Evolutionary conservation across 305 asterid species (phyloP).

Genomic region (Rubia peregrina): DNA sequence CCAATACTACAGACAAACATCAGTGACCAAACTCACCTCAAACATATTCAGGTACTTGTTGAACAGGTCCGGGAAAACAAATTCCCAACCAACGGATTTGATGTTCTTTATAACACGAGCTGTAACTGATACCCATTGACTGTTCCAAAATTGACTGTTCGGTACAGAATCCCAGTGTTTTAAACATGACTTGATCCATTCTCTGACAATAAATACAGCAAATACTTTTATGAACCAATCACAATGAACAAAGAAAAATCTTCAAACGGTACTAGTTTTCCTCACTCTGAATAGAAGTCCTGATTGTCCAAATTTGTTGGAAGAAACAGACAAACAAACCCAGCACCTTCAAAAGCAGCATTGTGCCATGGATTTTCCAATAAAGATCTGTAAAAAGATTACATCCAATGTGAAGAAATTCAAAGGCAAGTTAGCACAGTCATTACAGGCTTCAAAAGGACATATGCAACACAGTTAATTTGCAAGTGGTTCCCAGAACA

Average conservation of each 20-base stretch:
- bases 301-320: constrained; percentile 77
- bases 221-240: constrained; percentile 16
- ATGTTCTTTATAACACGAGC: constrained; percentile 90
- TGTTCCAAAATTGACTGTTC: constrained; percentile 91
- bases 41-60: constrained; percentile 82
- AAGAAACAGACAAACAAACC: constrained; percentile 79
- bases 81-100: constrained; percentile 67
- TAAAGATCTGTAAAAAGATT: constrained; percentile 57
- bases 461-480: not conserved
- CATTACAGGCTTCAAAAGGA: not conserved
- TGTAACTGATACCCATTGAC: constrained; percentile 94
- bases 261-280: constrained; percentile 17
- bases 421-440: not conserved
- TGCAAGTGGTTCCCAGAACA: not conserved
- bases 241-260: constrained; percentile 15
- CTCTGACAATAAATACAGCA: constrained; percentile 41
- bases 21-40: constrained; percentile 51
- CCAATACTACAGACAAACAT: not conserved
- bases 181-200: constrained; percentile 58
- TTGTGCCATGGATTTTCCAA: constrained; percentile 98
- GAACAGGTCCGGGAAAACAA: constrained; percentile 61
- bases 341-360: constrained; percentile 93
- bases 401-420: constrained; percentile 19
- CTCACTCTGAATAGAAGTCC: constrained; percentile 82
- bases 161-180: constrained; percentile 82